These are phyloP conservation scores for Tilletia walkeri DNA, from an alignment of 1,284 basidiomycete genomes.

Conservation along the genomic window DNA sequence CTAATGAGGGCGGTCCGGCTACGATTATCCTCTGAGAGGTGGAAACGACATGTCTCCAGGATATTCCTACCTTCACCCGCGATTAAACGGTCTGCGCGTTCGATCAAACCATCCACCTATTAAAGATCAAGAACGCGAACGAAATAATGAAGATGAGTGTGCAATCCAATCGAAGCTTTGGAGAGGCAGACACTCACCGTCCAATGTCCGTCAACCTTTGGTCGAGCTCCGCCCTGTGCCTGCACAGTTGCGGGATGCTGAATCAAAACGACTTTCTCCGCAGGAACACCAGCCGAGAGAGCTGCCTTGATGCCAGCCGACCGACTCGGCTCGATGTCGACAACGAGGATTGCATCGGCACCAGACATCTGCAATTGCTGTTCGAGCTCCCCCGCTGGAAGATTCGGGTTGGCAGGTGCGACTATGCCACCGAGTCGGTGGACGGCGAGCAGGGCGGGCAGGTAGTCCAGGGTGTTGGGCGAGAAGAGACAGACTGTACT, in stretches of 20 bases:
- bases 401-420: slow-evolving; percentile 72
- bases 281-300: slow-evolving; percentile 61
- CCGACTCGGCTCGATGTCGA: slow-evolving; percentile 59
- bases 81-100: slow-evolving; percentile 59
- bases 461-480: slow-evolving; percentile 63
- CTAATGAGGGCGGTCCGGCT: slow-evolving; percentile 70
- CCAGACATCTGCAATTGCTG: slow-evolving; percentile 60
- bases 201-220: slow-evolving; percentile 22
- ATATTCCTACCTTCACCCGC: slow-evolving; percentile 58
- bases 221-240: slow-evolving; percentile 26
- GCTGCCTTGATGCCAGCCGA: slow-evolving; percentile 62
- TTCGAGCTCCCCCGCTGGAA: slow-evolving; percentile 65
- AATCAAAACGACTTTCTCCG: slow-evolving; percentile 52
- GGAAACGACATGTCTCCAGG: slow-evolving; percentile 54
- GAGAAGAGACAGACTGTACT: slow-evolving; percentile 34
- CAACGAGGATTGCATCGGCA: slow-evolving; percentile 64
- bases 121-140: too few relatives aligned
- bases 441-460: slow-evolving; percentile 69
- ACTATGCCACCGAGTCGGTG: slow-evolving; percentile 71
- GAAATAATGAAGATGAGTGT: background rate
- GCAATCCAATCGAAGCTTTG: background rate
- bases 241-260: slow-evolving; percentile 32
- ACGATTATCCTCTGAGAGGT: slow-evolving; percentile 68
- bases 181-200: slow-evolving; percentile 11
- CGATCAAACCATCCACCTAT: slow-evolving; percentile 61